Percentiles rank a stretch among this genome's conserved stretches.
These are phyloP conservation scores for Bonnemaisonia californica DNA, from an alignment of 31 red algal genomes.

Conservation along the genomic window DNA sequence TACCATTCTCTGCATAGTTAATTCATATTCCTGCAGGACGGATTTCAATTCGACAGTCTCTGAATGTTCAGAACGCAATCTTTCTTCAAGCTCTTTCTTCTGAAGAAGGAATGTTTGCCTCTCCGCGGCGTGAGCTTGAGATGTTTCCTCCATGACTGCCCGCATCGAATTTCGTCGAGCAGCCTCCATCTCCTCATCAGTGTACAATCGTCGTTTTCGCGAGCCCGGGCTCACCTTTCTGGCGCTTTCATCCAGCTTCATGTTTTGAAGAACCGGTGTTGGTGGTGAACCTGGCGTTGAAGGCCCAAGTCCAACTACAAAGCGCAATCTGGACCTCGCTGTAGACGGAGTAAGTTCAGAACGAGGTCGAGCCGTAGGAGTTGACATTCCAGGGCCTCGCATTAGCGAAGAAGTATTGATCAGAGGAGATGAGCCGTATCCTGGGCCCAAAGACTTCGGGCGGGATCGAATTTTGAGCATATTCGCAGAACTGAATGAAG, in stretches of 20 bases:
- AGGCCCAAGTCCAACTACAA: not conserved
- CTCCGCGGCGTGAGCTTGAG: conserved; percentile 32
- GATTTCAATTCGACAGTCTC: conserved; percentile 55
- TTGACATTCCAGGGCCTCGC: not conserved
- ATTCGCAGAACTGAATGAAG: not conserved
- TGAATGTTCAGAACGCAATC: conserved; percentile 36
- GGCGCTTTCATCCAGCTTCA: conserved; percentile 39
- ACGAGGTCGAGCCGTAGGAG: not conserved
- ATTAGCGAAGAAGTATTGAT: not conserved
- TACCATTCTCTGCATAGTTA: conserved; percentile 81
- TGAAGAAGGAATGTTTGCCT: conserved; percentile 23
- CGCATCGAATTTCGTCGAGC: conserved; percentile 26
- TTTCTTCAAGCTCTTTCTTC: conserved; percentile 26
- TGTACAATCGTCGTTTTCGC: conserved; percentile 40
- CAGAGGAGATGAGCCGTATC: not conserved
- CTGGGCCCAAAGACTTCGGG: not conserved
- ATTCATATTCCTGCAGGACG: conserved; percentile 70
- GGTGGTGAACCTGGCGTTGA: not conserved
- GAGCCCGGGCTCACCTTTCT: conserved; percentile 54
- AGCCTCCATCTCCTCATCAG: conserved; percentile 59
- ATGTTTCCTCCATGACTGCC: conserved; percentile 35
- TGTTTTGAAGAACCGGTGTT: conserved; percentile 36
- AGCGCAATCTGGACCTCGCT: not conserved
- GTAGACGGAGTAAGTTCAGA: not conserved
- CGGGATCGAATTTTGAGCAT: no score